Evolutionary conservation across 2,329 filamentous ascomycete genomes (phyloP).

Genomic region (Calycina herbarum): DNA sequence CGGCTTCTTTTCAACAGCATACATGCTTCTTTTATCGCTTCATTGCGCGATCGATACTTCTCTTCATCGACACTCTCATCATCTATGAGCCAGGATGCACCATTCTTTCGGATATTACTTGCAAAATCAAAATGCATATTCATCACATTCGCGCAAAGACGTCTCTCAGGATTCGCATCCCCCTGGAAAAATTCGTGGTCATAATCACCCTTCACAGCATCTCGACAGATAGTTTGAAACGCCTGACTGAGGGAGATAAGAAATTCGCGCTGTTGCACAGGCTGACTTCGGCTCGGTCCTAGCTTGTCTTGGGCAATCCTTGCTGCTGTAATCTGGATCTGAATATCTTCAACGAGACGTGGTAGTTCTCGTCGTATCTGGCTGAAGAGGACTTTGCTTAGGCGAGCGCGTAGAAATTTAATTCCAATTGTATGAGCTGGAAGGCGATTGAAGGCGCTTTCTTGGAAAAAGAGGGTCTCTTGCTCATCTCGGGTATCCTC

Average conservation of each 20-base stretch:
- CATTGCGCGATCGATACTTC: conserved; percentile 22
- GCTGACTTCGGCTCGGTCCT: conserved; percentile 48
- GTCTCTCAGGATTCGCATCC: conserved; percentile 38
- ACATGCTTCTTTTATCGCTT: conserved; percentile 1
- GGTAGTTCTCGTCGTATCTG: conserved; percentile 51
- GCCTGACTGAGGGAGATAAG: conserved; percentile 47
- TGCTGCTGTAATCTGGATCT: conserved; percentile 39
- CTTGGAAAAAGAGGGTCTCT: conserved; percentile 47
- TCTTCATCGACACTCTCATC: conserved; percentile 37
- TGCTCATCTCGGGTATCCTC: conserved; percentile 40
- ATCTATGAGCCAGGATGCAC: conserved; percentile 36
- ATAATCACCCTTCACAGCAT: conserved; percentile 53
- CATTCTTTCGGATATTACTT: conserved; percentile 13
- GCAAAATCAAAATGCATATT: conserved; percentile 50
- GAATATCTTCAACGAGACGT: conserved; percentile 46
- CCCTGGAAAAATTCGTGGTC: conserved; percentile 50
- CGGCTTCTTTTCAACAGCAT: conserved; percentile 5
- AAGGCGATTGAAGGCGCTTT: conserved; percentile 43
- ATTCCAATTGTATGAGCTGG: conserved; percentile 47
- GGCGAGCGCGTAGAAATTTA: conserved; percentile 44
- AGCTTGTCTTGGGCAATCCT: conserved; percentile 45
- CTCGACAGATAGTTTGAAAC: conserved; percentile 47
- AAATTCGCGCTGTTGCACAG: conserved; percentile 49
- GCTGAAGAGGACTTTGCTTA: conserved; percentile 51
- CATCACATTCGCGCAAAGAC: conserved; percentile 56